Base-by-base conservation (phyloP, 768 basidiomycete genomes). In the Ramaria rubella region DNA sequence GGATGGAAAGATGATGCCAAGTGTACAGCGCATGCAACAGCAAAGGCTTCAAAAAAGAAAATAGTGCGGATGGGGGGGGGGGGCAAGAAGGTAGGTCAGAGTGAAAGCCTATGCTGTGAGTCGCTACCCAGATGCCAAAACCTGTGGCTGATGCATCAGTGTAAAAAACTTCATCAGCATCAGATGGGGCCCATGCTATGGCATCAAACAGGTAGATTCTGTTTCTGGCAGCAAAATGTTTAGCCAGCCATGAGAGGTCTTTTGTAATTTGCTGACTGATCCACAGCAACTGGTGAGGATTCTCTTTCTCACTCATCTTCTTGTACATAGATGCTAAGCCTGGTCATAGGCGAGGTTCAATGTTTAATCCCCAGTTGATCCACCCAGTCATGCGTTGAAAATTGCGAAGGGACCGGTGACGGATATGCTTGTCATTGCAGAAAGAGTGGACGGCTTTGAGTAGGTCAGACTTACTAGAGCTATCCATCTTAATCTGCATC, bases 11-110 rank as follows among this genome's bases (percentile, higher is more conserved):
- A 7, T 5, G 14, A 23, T 9, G 31, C 36, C 19, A 21, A 42
- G 9, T 53, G 17, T 12, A 53, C n/a, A 12, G 52, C 31, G 31
- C 52, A 53, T 5, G 8, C 15, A 5, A 23, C 34, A 9, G 30
- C 57, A 2, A 65, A 56, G 1, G 60, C 64, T 33, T 65, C 49
- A 6, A 59, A 57, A 40, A 38, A 61, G 49, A 60, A 58, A 45
- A 60, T 62, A 6, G 27, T 23, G 40, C 19, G 50, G 23, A 21
- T 5, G 11, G 49, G 49, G 9, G 49, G 49, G n/a, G 11, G 5
- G 49, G 49, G 36, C n/a, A 11, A n/a, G n/a, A 11, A 38, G 36
- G 36, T 11, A 11, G n/a, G 36, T 38, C n/a, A n/a, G 23, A 4
- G 21, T 9, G 9, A n/a, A 11, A 48, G 9, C 24, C 45, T 9